Percentiles rank a stretch among this genome's conserved stretches.
Evolutionary conservation across 306 rosid species (phyloP).

Genomic region (Vigna angularis): DNA sequence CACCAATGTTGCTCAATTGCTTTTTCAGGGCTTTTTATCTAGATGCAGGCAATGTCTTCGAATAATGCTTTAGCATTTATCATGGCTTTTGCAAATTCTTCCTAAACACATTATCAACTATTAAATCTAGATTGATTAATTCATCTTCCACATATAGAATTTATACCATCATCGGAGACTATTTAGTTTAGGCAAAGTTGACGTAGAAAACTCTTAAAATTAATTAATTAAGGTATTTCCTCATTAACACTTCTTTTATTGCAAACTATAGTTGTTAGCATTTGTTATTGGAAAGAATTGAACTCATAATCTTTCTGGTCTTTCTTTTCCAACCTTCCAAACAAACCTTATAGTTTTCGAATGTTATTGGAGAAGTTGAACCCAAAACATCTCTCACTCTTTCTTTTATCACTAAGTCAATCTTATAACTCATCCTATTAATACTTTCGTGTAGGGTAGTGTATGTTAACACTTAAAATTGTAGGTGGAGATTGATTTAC

Average conservation of each 20-base stretch:
- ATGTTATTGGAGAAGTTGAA: no score
- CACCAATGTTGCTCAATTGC: not conserved
- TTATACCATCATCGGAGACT: not conserved
- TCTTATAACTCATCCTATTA: not conserved
- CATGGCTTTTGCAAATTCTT: conserved; percentile 32
- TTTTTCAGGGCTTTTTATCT: conserved; percentile 4
- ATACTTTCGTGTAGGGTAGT: not conserved
- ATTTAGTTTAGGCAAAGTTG: not conserved
- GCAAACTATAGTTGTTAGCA: no score
- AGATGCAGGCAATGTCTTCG: not conserved
- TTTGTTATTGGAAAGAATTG: no score
- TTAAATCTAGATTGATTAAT: not conserved
- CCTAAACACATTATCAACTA: not conserved
- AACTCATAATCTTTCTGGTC: no score
- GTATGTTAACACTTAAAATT: no score
- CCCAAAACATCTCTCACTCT: no score
- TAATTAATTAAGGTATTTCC: not conserved
- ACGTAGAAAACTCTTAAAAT: not conserved
- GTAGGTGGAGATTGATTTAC: no score
- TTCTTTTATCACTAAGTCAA: no score
- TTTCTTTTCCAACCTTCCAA: no score
- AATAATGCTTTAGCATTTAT: conserved; percentile 21
- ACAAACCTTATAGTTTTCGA: no score
- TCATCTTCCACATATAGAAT: conserved; percentile 1
- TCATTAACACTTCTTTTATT: not conserved